Conservation (phyloP, 345 rosid species). For the Gossypium sturtianum region DNA sequence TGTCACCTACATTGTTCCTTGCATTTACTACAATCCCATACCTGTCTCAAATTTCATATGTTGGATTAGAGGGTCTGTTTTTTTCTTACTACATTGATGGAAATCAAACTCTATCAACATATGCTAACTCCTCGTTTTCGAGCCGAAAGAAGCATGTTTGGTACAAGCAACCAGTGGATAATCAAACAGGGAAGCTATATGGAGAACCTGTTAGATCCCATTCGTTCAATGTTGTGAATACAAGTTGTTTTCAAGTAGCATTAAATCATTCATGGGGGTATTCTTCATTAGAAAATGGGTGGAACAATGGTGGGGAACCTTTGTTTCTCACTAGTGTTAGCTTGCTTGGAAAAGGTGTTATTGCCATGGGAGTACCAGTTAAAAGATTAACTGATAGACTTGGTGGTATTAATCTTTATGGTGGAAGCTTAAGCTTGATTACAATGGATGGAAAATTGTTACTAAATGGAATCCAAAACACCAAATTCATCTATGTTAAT, state of each 20-base stretch:
- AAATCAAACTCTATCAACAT: conserved; percentile 24
- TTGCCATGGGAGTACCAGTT: conserved; percentile 36
- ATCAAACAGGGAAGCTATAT: conserved; percentile 25
- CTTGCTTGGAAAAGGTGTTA: conserved; percentile 20
- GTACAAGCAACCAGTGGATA: conserved; percentile 37
- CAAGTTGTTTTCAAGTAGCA: conserved; percentile 33
- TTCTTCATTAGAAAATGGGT: conserved; percentile 30
- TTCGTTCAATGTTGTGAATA: not conserved
- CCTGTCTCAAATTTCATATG: conserved; percentile 35
- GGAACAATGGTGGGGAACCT: conserved; percentile 22
- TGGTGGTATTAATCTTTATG: conserved; percentile 21
- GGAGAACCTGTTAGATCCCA: conserved; percentile 25
- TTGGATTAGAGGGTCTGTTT: conserved; percentile 35
- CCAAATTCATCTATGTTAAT: not conserved
- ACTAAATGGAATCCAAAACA: conserved; percentile 20
- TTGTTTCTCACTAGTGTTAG: conserved; percentile 26
- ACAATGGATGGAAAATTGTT: conserved; percentile 31
- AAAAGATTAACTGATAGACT: conserved; percentile 17
- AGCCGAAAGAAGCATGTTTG: conserved; percentile 2
- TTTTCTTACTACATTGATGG: conserved; percentile 32
- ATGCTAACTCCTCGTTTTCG: conserved; percentile 24
- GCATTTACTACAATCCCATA: conserved; percentile 32
- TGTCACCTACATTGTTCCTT: conserved; percentile 39
- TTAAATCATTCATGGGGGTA: conserved; percentile 22
- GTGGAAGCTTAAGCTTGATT: conserved; percentile 37